These are phyloP conservation scores for Halophytophthora batemanensis DNA, from an alignment of 352 stramenopile genomes.

Conservation along the genomic window DNA sequence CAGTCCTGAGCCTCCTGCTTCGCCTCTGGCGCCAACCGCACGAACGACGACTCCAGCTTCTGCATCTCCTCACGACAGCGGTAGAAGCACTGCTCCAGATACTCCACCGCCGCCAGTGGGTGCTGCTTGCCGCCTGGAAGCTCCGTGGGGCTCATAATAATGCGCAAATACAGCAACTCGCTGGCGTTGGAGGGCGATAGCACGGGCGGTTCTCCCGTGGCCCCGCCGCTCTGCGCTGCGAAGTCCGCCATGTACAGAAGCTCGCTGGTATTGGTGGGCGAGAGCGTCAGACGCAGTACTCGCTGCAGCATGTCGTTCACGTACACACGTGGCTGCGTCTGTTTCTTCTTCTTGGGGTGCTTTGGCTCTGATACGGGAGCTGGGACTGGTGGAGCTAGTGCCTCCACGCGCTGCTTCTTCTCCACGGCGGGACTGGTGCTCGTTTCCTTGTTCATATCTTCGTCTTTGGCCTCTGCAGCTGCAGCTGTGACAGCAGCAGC, in stretches of 20 bases:
- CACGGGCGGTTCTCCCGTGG: conserved; percentile 10
- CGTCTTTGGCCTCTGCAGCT: conserved; percentile 5
- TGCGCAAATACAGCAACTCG: conserved; percentile 72
- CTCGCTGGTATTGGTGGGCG: conserved; percentile 16
- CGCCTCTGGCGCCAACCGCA: conserved; percentile 40
- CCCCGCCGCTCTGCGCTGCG: conserved; percentile 7
- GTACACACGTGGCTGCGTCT: conserved; percentile 40
- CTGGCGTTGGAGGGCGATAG: conserved; percentile 42
- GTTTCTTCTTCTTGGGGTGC: conserved; percentile 36
- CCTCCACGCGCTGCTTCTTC: conserved; percentile 22
- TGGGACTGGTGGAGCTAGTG: background rate
- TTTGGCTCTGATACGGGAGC: background rate
- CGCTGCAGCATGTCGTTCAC: conserved; percentile 79
- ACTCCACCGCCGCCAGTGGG: conserved; percentile 57
- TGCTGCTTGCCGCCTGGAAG: conserved; percentile 49
- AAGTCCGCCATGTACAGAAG: conserved; percentile 42
- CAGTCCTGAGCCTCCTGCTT: conserved; percentile 53
- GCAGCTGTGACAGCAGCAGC: conserved; percentile 15
- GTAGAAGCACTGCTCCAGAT: conserved; percentile 78
- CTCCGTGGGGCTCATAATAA: conserved; percentile 51
- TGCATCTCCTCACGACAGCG: conserved; percentile 66
- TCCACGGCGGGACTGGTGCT: background rate
- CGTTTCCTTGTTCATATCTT: conserved; percentile 24
- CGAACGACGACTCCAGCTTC: conserved; percentile 62
- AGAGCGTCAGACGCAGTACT: conserved; percentile 63